Evolutionary conservation across 345 rosid genomes (phyloP).

Genomic region (Salix caprea): DNA sequence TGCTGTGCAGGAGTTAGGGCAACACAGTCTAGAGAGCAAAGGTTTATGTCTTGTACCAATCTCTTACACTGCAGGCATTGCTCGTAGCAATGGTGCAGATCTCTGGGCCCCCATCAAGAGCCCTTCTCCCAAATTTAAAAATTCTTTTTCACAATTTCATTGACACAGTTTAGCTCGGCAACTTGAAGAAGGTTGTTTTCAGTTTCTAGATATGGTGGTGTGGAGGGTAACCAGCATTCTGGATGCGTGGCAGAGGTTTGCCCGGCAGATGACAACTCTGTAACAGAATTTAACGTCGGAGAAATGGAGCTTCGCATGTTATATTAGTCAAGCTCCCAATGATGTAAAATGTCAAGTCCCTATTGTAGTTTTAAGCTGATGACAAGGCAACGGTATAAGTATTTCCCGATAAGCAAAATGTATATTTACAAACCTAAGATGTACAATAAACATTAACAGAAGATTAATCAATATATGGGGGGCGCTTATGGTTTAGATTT

Average conservation of each 20-base stretch:
- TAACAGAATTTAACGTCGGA: not conserved
- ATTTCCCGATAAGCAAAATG: conserved; percentile 8
- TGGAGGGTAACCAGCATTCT: not conserved
- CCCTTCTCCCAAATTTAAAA: conserved; percentile 51
- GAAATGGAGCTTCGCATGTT: not conserved
- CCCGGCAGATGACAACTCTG: not conserved
- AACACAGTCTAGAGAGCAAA: conserved; percentile 57
- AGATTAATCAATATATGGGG: conserved; percentile 3
- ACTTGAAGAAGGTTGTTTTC: not conserved
- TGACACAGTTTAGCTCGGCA: conserved; percentile 10
- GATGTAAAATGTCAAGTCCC: not conserved
- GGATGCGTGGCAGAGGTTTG: not conserved
- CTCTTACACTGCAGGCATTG: conserved; percentile 66
- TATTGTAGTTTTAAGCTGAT: not conserved
- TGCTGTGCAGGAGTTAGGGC: conserved; percentile 44
- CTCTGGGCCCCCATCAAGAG: conserved; percentile 94
- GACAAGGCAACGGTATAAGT: not conserved
- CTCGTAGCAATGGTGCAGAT: conserved; percentile 91
- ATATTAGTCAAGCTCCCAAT: not conserved
- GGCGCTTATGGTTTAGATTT: not conserved
- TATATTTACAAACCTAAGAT: conserved; percentile 8
- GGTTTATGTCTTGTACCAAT: conserved; percentile 86
- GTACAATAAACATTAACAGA: conserved; percentile 8
- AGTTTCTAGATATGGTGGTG: not conserved
- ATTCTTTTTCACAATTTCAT: conserved; percentile 13